Base-by-base conservation (phyloP, 441 rosid species). In the Mallotus japonicus region DNA sequence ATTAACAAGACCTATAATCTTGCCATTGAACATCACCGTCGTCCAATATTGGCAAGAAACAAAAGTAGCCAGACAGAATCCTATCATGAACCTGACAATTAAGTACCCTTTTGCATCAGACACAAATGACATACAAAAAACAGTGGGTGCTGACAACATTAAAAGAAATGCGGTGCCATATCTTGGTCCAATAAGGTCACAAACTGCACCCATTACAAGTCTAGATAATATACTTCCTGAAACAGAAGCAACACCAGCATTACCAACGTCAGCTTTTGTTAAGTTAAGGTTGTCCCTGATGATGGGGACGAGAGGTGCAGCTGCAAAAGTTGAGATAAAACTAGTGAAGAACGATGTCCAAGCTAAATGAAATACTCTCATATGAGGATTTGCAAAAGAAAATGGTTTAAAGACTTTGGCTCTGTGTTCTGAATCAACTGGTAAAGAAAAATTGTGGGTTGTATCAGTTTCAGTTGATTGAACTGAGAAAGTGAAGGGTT, bases 31-130 rank as follows among this genome's bases (percentile, higher is more conserved):
- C 97, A 92, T 92, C 4, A 96, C 89, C 76, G 95, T 92, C 96
- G 90, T 92, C 97, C 97, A 90, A 59, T 86, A 92, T 58, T 92
- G 97, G 74, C 96, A 92, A 2, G 97, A 92, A 65, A 92, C 96
- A 28, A 92, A 92, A 0, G 97, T 90, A 1, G 96, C 95, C 0
- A 92, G 90, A 34, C 92, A 92, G 78, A 92, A 92, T 5, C 97
- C 97, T 3, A 92, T 92, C 97, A 92, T 90, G 76, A 92, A 92
- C 69, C 97, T 78, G 28, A 90, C 93, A 0, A 87, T 77, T 34
- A 88, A 84, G 68, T 85, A 90, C 3, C 97, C 95, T 44, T 88
- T 87, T 0, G 97, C 91, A 6, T 67, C 16, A 8, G 83, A 62
- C 53, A 88, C 88, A 47, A 90, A 83, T 2, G 96, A 84, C 96